These are phyloP conservation scores for Cudoniella acicularis DNA, from an alignment of 495 filamentous ascomycete genomes.

Conservation along the genomic window DNA sequence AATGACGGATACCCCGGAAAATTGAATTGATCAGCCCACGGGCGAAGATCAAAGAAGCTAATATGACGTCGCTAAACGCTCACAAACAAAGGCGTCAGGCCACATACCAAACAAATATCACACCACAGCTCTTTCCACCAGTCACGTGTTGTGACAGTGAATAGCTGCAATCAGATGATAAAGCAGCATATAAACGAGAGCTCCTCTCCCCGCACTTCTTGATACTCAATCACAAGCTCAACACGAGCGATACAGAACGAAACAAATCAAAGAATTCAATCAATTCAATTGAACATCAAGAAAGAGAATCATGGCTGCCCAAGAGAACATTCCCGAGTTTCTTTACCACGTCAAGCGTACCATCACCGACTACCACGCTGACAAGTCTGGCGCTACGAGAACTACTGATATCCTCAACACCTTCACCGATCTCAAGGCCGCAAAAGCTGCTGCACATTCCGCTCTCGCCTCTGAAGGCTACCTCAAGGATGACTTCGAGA, in stretches of 20 bases:
- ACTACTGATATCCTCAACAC: slow-evolving; percentile 36
- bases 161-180: neutral
- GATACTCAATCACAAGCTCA: neutral
- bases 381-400: slow-evolving; percentile 30
- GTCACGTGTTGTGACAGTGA: neutral
- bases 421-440: slow-evolving; percentile 30
- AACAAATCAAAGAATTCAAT: neutral
- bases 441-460: slow-evolving; percentile 29
- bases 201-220: neutral
- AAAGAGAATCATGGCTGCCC: slow-evolving; percentile 6
- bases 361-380: slow-evolving; percentile 30
- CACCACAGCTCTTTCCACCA: neutral
- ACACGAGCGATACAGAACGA: neutral
- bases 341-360: slow-evolving; percentile 39
- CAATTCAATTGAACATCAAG: neutral
- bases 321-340: slow-evolving; percentile 12
- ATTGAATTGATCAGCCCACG: neutral
- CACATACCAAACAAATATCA: neutral
- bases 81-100: neutral
- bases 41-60: neutral
- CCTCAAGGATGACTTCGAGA: slow-evolving; percentile 33
- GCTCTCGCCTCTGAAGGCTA: slow-evolving; percentile 32
- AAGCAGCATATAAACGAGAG: neutral
- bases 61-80: neutral
- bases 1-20: neutral